Evolutionary conservation across 2,329 filamentous ascomycete genomes (phyloP).

Genomic region (Zelopaecilomyces penicillatus): DNA sequence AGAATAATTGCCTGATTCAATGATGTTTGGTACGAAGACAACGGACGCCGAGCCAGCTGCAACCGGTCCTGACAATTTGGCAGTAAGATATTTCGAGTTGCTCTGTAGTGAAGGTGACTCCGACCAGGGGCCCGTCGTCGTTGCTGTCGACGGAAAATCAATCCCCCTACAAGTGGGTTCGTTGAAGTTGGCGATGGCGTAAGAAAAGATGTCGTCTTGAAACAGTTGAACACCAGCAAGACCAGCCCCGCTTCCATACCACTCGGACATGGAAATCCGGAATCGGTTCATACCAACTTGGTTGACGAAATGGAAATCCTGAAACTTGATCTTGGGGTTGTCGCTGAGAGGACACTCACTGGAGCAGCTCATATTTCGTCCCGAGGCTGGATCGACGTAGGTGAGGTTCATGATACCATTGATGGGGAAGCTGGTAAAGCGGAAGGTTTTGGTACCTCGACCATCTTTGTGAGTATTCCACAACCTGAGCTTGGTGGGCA

Average conservation of each 20-base stretch:
- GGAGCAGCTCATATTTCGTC: constrained; percentile 64
- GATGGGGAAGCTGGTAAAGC: constrained; percentile 76
- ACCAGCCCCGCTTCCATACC: constrained; percentile 79
- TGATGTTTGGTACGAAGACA: constrained; percentile 75
- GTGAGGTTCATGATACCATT: constrained; percentile 95
- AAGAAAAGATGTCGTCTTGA: constrained; percentile 75
- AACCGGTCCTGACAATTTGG: constrained; percentile 49
- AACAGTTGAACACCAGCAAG: constrained; percentile 81
- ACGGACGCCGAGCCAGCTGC: constrained; percentile 56
- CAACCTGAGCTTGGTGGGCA: constrained; percentile 77
- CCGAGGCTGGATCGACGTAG: constrained; percentile 68
- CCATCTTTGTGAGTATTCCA: constrained; percentile 82
- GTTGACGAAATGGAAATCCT: constrained; percentile 91
- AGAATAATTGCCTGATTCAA: constrained; percentile 83
- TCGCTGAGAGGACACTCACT: constrained; percentile 76
- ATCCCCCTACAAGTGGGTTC: constrained; percentile 70
- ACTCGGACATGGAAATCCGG: constrained; percentile 75
- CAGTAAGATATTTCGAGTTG: constrained; percentile 68
- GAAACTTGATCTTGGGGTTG: constrained; percentile 56
- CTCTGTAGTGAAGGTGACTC: constrained; percentile 60
- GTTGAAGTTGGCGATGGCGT: constrained; percentile 81
- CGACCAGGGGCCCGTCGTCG: constrained; percentile 65
- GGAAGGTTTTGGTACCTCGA: constrained; percentile 79
- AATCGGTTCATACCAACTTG: constrained; percentile 80
- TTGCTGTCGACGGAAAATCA: constrained; percentile 54